Base-by-base conservation (phyloP, 75 land plant genomes). In the Picea glauca region DNA sequence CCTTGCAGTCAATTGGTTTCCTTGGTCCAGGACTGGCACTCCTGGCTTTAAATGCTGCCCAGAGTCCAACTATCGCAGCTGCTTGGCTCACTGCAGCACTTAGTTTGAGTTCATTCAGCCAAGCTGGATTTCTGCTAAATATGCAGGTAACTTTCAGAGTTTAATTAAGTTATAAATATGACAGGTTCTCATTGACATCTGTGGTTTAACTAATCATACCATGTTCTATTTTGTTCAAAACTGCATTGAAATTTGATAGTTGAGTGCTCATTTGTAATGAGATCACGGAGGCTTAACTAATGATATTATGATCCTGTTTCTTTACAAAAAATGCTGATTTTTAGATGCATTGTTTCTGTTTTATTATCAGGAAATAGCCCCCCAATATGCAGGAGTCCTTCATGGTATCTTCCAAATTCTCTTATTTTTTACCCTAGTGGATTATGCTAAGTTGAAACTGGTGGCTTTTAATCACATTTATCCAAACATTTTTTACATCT, bases 81-180 rank as follows among this genome's bases (percentile, higher is more conserved):
- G 78, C 87, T 5, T 81, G 94, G 81, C 83, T 97, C 40, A 97
- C 99, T 26, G 82, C 77, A 6, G 98, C 96, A 18, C 81, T 97
- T 60, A 94, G 98, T 78, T 80, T 93, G 65, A 93, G 99, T 79
- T 87, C 99, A 38, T 97, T 97, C 86, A 97, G 99, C 79, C 99
- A 97, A 80, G 99, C 98, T 50, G 99, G 98, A 3, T 97, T 91
- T 81, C 90, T 97, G 12, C 91, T 94, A 46, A 97, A 94, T 80
- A 84, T 96, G 84, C 99, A 97, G 74, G 98, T 91, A 86, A 66
- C 81, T 78, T 60, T 46, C 20, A 12, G 13, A 40, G 15, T 56
- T 58, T 73, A 12, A 9, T 9, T 5, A 14, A 50, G 13, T 43
- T 40, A 70, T n/a, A 35, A 66, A 66, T 66, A 33, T 66, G 17